A percentile compares a stretch with the other conserved stretches of the same genome.
Conservation (phyloP, 2,329 filamentous ascomycete species). For the Akanthomyces lecanii region DNA sequence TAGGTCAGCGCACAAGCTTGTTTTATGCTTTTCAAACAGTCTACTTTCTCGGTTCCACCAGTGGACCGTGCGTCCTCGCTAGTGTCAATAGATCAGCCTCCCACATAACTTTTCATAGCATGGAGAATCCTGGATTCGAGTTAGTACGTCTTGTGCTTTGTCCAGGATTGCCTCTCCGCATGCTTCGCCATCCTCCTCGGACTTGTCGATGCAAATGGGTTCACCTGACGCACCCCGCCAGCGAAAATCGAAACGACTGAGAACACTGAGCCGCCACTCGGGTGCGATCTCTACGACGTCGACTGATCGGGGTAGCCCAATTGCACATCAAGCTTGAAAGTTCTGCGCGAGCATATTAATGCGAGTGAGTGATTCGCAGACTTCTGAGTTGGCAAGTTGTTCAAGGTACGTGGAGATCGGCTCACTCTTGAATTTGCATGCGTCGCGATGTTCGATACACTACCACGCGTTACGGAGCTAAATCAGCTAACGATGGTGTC, state of each 20-base stretch:
- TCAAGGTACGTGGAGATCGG: background rate
- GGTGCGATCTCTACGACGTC: background rate
- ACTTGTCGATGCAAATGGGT: background rate
- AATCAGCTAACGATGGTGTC: background rate
- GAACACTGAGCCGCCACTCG: background rate
- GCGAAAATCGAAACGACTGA: slow-evolving; percentile 1
- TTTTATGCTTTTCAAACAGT: too few relatives aligned
- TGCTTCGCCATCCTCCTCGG: background rate
- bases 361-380: too few relatives aligned
- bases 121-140: background rate
- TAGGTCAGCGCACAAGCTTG: too few relatives aligned
- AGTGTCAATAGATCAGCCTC: background rate
- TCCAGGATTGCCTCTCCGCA: slow-evolving; percentile 1
- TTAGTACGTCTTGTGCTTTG: background rate
- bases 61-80: background rate
- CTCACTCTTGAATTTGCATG: too few relatives aligned
- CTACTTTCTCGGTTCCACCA: too few relatives aligned
- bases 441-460: background rate
- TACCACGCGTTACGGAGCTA: background rate
- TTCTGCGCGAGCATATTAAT: too few relatives aligned
- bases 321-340: too few relatives aligned
- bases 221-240: background rate
- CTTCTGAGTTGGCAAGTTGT: too few relatives aligned
- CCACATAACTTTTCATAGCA: background rate
- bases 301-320: too few relatives aligned